phyloP scores from a whole-genome alignment of 257 asterid species.

The Paraleonurus japonicus region DNA sequence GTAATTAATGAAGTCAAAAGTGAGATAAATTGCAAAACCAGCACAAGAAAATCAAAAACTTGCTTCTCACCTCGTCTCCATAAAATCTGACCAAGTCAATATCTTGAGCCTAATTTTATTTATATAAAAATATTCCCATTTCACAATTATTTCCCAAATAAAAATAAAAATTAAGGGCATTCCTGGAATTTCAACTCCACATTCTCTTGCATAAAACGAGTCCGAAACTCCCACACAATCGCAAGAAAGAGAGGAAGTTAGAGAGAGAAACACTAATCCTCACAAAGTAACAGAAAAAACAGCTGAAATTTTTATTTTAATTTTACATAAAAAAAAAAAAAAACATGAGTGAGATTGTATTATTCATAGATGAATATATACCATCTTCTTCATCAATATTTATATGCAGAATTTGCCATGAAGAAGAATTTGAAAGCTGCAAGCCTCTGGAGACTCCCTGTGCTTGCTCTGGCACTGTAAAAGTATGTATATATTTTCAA shows the following conservation, averaged over 20 bases:
- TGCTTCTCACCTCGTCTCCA: constrained; percentile 26
- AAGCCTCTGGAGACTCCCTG: constrained; percentile 69
- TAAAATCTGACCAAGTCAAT: constrained; percentile 4
- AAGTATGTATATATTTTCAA: constrained; percentile 37
- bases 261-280: constrained; percentile 13
- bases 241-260: constrained; percentile 17
- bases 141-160: background rate
- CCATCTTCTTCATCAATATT: constrained; percentile 22
- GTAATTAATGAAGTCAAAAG: constrained; percentile 31
- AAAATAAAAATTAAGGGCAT: constrained; percentile 33
- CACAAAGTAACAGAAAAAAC: constrained; percentile 23
- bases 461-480: constrained; percentile 87
- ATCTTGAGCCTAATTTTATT: background rate
- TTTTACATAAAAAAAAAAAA: background rate
- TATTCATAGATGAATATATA: constrained; percentile 59
- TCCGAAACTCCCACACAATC: constrained; percentile 17
- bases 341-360: constrained; percentile 54
- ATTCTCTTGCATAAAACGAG: constrained; percentile 24
- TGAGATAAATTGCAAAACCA: constrained; percentile 4
- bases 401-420: constrained; percentile 88
- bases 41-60: background rate
- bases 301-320: constrained; percentile 3
- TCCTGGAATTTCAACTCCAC: constrained; percentile 28
- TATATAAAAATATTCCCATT: background rate
- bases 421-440: constrained; percentile 66